Base-by-base conservation (phyloP, 352 stramenopile genomes). In the Peronospora farinosa region DNA sequence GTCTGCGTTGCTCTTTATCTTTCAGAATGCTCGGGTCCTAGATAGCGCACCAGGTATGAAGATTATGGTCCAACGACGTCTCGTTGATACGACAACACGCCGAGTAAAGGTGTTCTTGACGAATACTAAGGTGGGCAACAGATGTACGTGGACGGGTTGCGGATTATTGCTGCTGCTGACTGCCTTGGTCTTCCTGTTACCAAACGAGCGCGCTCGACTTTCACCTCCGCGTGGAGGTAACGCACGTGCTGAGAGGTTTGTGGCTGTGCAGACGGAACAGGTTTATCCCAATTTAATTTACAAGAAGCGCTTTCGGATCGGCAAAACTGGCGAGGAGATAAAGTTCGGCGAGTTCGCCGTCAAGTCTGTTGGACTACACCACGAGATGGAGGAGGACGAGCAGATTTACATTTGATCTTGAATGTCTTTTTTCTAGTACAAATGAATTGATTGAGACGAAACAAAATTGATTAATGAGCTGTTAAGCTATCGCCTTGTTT, bases 301-400 rank as follows among this genome's bases (percentile, higher is more conserved):
- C 65, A 87, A 85, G 65, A 87, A 87, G 55, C 76, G 76, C 45
- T 82, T 87, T 36, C 49, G 76, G 19, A 82, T 87, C 49, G 76
- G 72, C 40, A 84, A 85, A 45, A 83, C 72, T 25, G 74, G 73
- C 25, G 74, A 87, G 32, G 63, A 78, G 57, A 74, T 88, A 40
- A 85, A 85, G 53, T 81, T 88, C 43, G 69, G 68, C 48, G 74
- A 88, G 62, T 88, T 85, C 44, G 62, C 57, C 0, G 74, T 88
- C 51, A 74, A 88, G 39, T 70, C 74, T 1, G 74, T 83, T 23
- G 60, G 55, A 7, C 44, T 88, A 30, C 74, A 84, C 53, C 74
- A 85, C 54, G 63, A 71, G 32, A 84, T 84, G 73, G 76, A 87
- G 28, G 67, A 82, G 25, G 72, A 78, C 56, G 74, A 85, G 55